Base-by-base conservation (phyloP, 2,329 filamentous ascomycete genomes). In the Sporothrix luriei region DNA sequence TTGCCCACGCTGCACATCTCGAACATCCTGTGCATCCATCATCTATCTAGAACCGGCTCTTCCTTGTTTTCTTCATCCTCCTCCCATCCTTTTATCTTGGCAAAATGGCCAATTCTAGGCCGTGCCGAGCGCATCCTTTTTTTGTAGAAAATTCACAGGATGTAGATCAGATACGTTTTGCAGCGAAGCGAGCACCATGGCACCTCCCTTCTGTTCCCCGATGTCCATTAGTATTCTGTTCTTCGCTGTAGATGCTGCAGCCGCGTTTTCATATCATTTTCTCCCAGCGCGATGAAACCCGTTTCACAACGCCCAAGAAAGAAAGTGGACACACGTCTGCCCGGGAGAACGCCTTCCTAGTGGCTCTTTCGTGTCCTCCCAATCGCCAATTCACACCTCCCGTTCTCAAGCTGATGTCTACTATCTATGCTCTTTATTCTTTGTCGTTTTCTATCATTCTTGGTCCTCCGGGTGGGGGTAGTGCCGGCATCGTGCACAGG, bases 291-390 rank as follows among this genome's bases (percentile, higher is more conserved):
- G 24, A 48, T 62, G 55, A 62, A 69, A 64, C 55, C 57, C 49
- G 68, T 69, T 69, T 69, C 68, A 64, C 55, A 62, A 68, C 55
- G n/a, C 29, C 67, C 26, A 40, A 68, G 43, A 49, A 51, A 68
- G 43, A 49, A 33, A 49, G 46, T 64, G 61, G 61, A 21, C 40
- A 48, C 49, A 21, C 38, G 33, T 57, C 40, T 33, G 19, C 16
- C 21, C 21, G 11, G 40, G 40, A 43, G 14, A 13, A 43, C 40
- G 3, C 14, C 40, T 13, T 43, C 40, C 57, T 21, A 61, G 10
- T 61, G 11, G 38, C n/a, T 7, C n/a, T 26, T 24, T 46, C 57
- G 6, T 7, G 7, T 40, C 55, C 33, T 9, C 33, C 11, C 38
- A 61, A 40, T 26, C 14, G 38, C n/a, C 38, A 43, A 61, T 40